Evolutionary conservation across 2,329 filamentous ascomycete genomes (phyloP).

Genomic region (Stromatinia cepivora): DNA sequence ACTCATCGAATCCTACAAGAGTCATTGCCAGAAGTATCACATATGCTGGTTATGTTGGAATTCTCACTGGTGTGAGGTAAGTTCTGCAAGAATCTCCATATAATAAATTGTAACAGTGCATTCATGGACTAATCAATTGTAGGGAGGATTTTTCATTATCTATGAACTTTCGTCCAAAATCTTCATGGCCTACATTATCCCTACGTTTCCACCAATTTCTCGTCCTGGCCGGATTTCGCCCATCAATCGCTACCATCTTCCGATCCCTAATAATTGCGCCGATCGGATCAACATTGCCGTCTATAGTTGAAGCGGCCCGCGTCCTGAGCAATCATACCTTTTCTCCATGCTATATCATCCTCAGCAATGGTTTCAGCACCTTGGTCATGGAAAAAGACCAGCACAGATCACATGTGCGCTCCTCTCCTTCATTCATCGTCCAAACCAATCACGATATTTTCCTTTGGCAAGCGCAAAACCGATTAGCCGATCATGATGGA

Average conservation of each 20-base stretch:
- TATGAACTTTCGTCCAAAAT: slow-evolving; percentile 52
- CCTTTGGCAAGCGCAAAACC: neutral
- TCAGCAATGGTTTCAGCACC: slow-evolving; percentile 51
- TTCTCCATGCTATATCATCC: slow-evolving; percentile 57
- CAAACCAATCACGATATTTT: slow-evolving; percentile 56
- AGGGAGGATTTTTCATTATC: slow-evolving; percentile 49
- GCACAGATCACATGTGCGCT: slow-evolving; percentile 46
- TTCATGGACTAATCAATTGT: neutral
- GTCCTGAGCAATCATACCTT: slow-evolving; percentile 45
- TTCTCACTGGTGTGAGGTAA: slow-evolving; percentile 51
- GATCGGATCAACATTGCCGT: slow-evolving; percentile 19
- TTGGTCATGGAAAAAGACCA: slow-evolving; percentile 58
- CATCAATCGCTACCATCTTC: slow-evolving; percentile 54
- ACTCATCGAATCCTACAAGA: slow-evolving; percentile 36
- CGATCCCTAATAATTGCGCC: slow-evolving; percentile 41
- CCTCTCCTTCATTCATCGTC: slow-evolving; percentile 52
- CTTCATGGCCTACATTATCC: slow-evolving; percentile 46
- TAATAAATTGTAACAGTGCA: no score
- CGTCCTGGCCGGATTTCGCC: slow-evolving; percentile 54
- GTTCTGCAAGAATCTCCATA: slow-evolving; percentile 22
- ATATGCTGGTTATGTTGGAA: slow-evolving; percentile 54
- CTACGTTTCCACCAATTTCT: slow-evolving; percentile 51
- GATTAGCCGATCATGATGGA: slow-evolving; percentile 24
- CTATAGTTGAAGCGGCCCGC: slow-evolving; percentile 28
- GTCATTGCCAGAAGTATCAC: slow-evolving; percentile 51